A percentile compares a stretch with the other conserved stretches of the same genome.
Evolutionary conservation across 176 grass and related monocot genomes (phyloP).

Genomic region (Thinopyrum elongatum): DNA sequence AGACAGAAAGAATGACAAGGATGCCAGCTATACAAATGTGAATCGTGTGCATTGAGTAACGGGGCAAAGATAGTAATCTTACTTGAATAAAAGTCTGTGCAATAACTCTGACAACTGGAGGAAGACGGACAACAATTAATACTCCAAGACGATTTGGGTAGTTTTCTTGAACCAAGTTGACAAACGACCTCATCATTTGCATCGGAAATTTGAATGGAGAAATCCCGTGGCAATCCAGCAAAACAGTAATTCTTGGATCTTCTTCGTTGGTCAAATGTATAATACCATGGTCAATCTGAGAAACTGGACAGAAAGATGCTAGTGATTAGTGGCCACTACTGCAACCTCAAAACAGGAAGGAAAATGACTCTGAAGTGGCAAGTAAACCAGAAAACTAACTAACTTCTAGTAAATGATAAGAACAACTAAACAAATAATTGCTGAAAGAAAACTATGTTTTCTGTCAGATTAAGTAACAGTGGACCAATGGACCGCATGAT

Average conservation of each 20-base stretch:
- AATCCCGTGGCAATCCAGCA: slow-evolving; percentile 89
- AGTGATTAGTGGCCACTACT: slow-evolving; percentile 14
- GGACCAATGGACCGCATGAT: background rate
- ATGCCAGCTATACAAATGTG: background rate
- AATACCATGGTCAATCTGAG: slow-evolving; percentile 85
- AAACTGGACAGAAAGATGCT: slow-evolving; percentile 59
- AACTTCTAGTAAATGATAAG: background rate
- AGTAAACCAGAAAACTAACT: slow-evolving; percentile 1
- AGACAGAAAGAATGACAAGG: background rate
- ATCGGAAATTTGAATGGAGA: slow-evolving; percentile 96
- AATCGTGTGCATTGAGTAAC: background rate
- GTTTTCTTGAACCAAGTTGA: slow-evolving; percentile 82
- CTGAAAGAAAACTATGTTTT: background rate
- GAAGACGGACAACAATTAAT: slow-evolving; percentile 85
- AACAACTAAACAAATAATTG: slow-evolving; percentile 3
- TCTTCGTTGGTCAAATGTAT: slow-evolving; percentile 74
- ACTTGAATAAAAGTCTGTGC: slow-evolving; percentile 95
- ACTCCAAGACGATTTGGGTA: slow-evolving; percentile 82
- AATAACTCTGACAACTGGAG: slow-evolving; percentile 93
- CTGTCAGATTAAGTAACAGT: background rate
- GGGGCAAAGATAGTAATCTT: slow-evolving; percentile 18
- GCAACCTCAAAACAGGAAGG: slow-evolving; percentile 15
- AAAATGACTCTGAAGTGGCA: slow-evolving; percentile 2
- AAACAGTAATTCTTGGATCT: slow-evolving; percentile 74
- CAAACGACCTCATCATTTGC: slow-evolving; percentile 92